A percentile compares a stretch with the other conserved stretches of the same genome.
phyloP scores from a whole-genome alignment of 2,329 filamentous ascomycete species.

The Xylaria sp. region DNA sequence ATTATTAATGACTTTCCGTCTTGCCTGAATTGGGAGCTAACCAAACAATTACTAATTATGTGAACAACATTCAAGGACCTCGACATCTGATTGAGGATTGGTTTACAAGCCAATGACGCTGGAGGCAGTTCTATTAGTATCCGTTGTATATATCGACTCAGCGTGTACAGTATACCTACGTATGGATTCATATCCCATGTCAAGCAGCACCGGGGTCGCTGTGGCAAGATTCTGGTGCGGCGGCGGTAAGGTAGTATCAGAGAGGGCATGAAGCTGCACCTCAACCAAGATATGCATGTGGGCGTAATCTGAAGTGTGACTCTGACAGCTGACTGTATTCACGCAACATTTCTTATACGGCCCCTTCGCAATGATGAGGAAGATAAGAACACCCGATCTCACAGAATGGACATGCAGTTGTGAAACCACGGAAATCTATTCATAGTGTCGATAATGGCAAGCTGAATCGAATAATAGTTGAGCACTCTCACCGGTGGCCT shows the following conservation, averaged over 20 bases:
- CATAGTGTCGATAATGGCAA: slow-evolving; percentile 9
- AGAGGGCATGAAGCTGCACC: not conserved
- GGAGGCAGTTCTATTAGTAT: slow-evolving; percentile 3
- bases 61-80: not conserved
- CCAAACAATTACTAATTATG: not conserved
- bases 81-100: not conserved
- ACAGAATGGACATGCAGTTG: not conserved
- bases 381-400: slow-evolving; percentile 2
- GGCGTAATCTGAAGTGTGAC: slow-evolving; percentile 9
- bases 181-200: slow-evolving; percentile 18
- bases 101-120: not conserved
- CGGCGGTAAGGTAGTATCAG: slow-evolving; percentile 23
- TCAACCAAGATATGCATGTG: slow-evolving; percentile 2
- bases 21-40: not conserved
- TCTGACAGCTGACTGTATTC: slow-evolving; percentile 12
- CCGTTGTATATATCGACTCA: not conserved
- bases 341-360: not conserved
- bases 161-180: not conserved
- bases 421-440: slow-evolving; percentile 31
- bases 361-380: not conserved
- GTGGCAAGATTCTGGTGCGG: slow-evolving; percentile 21
- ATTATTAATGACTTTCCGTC: not conserved
- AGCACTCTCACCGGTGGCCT: slow-evolving; percentile 9
- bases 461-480: not conserved
- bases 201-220: slow-evolving; percentile 5